These are phyloP conservation scores for Erythrobasidium hasegawianum DNA, from an alignment of 1,284 basidiomycete species.

Conservation along the genomic window DNA sequence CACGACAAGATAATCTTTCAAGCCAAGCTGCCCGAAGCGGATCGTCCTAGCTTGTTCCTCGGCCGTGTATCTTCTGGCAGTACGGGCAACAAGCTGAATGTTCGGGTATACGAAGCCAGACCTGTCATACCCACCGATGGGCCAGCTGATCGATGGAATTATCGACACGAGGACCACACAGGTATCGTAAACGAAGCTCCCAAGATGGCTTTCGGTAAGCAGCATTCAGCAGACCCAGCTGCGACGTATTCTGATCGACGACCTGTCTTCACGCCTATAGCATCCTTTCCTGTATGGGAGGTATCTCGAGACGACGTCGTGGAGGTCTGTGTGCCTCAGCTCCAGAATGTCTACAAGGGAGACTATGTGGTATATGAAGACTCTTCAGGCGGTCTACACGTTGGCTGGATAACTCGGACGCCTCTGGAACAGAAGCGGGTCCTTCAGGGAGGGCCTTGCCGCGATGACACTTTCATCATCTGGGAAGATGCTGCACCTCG, in stretches of 20 bases:
- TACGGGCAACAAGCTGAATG: too few relatives aligned
- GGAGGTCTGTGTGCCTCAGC: neutral
- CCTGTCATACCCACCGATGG: too few relatives aligned
- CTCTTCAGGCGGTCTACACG: neutral
- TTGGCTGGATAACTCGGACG: neutral
- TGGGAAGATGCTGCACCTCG: neutral
- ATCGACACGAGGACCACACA: too few relatives aligned
- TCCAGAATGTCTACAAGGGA: neutral
- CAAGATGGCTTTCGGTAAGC: too few relatives aligned
- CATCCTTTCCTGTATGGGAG: neutral
- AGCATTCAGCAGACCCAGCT: too few relatives aligned
- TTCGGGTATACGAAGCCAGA: too few relatives aligned
- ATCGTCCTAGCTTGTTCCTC: neutral
- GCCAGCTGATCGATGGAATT: too few relatives aligned
- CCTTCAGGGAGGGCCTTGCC: too few relatives aligned
- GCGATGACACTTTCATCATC: neutral
- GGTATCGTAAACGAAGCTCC: too few relatives aligned
- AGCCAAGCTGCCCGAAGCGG: neutral
- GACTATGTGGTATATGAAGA: neutral
- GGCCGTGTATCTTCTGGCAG: neutral
- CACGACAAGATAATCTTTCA: slow-evolving; percentile 1
- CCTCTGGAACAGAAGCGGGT: too few relatives aligned
- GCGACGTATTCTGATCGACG: too few relatives aligned
- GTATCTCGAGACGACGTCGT: neutral
- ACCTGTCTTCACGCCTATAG: too few relatives aligned